Evolutionary conservation across 495 filamentous ascomycete species (phyloP).

Genomic region (Hypoxylon perforatum): DNA sequence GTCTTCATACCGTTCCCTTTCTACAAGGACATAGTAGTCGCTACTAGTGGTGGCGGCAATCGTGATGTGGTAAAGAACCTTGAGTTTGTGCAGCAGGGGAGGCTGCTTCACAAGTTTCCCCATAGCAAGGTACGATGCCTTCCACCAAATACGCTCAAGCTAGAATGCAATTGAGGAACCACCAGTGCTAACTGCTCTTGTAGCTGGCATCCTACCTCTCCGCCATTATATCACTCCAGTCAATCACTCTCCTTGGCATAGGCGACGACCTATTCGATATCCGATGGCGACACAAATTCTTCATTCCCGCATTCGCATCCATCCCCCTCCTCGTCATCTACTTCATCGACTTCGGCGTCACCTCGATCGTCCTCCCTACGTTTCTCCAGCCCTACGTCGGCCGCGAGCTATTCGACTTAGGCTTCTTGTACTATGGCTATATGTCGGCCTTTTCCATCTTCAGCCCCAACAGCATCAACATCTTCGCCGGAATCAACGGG

Average conservation of each 20-base stretch:
- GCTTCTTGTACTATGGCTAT: slow-evolving; percentile 92
- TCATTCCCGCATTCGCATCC: slow-evolving; percentile 93
- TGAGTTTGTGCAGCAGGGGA: slow-evolving; percentile 77
- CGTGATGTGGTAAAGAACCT: slow-evolving; percentile 78
- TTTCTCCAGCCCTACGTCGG: slow-evolving; percentile 86
- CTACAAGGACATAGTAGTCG: slow-evolving; percentile 97
- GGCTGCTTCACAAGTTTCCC: slow-evolving; percentile 89
- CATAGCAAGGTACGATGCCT: slow-evolving; percentile 75
- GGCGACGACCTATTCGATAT: slow-evolving; percentile 98
- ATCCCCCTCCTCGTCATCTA: slow-evolving; percentile 97
- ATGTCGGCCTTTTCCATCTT: slow-evolving; percentile 97
- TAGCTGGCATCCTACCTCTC: slow-evolving; percentile 96
- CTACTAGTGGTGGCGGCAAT: slow-evolving; percentile 93
- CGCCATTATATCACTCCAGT: slow-evolving; percentile 89
- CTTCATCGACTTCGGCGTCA: slow-evolving; percentile 96
- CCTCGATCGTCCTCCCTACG: slow-evolving; percentile 88
- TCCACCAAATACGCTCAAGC: slow-evolving; percentile 2
- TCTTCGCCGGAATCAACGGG: slow-evolving; percentile 95
- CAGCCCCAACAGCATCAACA: slow-evolving; percentile 98
- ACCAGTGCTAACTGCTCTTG: background rate
- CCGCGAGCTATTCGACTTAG: slow-evolving; percentile 81
- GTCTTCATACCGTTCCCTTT: slow-evolving; percentile 96
- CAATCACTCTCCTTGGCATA: slow-evolving; percentile 88
- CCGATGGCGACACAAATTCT: slow-evolving; percentile 97
- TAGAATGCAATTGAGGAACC: background rate